A percentile compares a stretch with the other conserved stretches of the same genome.
Conservation (phyloP, 225 moss, liverwort and hornwort species). For the Thuidium tamariscinum region DNA sequence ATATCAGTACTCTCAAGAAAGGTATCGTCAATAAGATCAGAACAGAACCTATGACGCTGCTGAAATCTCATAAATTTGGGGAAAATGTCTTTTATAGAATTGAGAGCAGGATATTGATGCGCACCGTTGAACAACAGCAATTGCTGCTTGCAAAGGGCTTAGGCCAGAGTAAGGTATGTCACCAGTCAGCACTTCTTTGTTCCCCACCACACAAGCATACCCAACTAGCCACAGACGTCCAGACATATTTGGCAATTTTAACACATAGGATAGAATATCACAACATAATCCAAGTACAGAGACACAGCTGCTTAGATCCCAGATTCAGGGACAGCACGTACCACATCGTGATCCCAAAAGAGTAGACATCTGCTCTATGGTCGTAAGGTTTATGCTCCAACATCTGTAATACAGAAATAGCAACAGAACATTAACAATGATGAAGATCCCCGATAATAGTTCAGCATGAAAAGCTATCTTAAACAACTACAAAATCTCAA, state of each 20-base stretch:
- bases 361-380: slow-evolving; percentile 89
- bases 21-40: neutral
- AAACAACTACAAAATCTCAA: neutral
- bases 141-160: slow-evolving; percentile 92
- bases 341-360: slow-evolving; percentile 97
- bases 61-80: neutral
- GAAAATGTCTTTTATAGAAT: neutral
- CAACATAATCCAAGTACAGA: neutral
- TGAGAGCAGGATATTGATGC: neutral
- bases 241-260: neutral
- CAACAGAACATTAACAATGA: neutral
- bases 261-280: neutral
- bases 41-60: neutral
- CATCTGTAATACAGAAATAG: slow-evolving; percentile 29
- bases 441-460: neutral
- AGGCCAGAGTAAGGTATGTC: slow-evolving; percentile 83
- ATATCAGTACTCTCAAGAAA: neutral
- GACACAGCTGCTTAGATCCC: neutral
- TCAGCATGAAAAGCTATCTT: neutral
- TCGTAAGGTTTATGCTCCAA: slow-evolving; percentile 92
- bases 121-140: slow-evolving; percentile 95
- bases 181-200: slow-evolving; percentile 86
- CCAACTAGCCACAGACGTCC: neutral
- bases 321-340: slow-evolving; percentile 3
- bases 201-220: neutral